Evolutionary conservation across 202 grass and related monocot species (phyloP), one percentile per base, ranked within the genome.

Genomic region (Panicum hallii): DNA sequence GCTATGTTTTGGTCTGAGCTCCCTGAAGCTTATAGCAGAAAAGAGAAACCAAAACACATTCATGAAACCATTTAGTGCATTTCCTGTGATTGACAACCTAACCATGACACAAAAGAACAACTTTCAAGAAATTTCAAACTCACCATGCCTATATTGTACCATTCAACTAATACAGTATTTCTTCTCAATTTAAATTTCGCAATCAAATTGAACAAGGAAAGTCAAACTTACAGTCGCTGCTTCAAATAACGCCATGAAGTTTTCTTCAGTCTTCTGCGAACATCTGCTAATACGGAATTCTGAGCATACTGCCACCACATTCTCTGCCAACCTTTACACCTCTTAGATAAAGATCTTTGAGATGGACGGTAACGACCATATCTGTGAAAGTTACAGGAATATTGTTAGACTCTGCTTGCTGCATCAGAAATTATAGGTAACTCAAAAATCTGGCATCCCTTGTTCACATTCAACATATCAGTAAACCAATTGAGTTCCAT

Each of bases 241-340:
- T 88, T 85, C 67, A 98, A 83, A 93, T 82, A 89, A 66, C 75
- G 88, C 89, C 91, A 94, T 79, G 93, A 98, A 78, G 87, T 89
- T 90, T 90, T 98, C 83, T 80, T 88, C 87, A 93, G 66, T 85
- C 81, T 94, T 94, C 75, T 85, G 67, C 46, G 53, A 87, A 98
- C 89, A 79, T 98, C 93, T 52, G 91, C 79, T 66, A 88, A 91
- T 74, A 95, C 80, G 62, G 93, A 95, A 32, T 89, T 69, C 87
- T 79, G 70, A 70, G 93, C 93, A 89, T 98, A 98, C 17, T 87
- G 93, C 96, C 96, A 98, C 91, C 89, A 95, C 70, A 69, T 87
- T 83, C 20, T 91, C 71, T 95, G 89, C 96, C 96, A 98, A 80
- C 96, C 96, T 94, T 91, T 83, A 79, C 60, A 60, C 78, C 79